A percentile compares a stretch with the other conserved stretches of the same genome.
Evolutionary conservation across 2,329 filamentous ascomycete species (phyloP).

Genomic region (Orbilia blumenaviensis): DNA sequence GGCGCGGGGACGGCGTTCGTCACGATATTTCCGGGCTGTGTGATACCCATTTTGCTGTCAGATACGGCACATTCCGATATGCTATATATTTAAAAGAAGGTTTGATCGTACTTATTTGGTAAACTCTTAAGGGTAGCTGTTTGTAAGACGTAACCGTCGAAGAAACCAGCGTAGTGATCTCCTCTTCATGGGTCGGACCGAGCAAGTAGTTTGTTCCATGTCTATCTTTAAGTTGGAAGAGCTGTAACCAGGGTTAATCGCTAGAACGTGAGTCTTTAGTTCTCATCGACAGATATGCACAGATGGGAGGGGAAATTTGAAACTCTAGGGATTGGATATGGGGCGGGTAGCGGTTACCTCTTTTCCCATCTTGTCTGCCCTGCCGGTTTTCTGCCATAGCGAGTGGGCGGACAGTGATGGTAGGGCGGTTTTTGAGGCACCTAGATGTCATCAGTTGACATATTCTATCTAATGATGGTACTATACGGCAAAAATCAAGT

Average conservation of each 20-base stretch:
- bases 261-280: constrained; percentile 56
- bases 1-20: constrained; percentile 87
- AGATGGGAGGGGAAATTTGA: constrained; percentile 1
- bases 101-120: constrained; percentile 77
- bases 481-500: too few relatives aligned
- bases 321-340: too few relatives aligned
- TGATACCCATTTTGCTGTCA: neutral
- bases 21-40: constrained; percentile 84
- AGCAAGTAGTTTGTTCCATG: constrained; percentile 79
- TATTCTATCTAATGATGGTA: too few relatives aligned
- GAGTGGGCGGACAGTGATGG: constrained; percentile 86
- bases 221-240: constrained; percentile 82
- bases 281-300: constrained; percentile 4
- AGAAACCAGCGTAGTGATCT: constrained; percentile 84
- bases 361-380: constrained; percentile 75
- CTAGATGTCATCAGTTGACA: too few relatives aligned
- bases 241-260: constrained; percentile 63
- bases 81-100: constrained; percentile 19
- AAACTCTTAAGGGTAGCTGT: constrained; percentile 83
- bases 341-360: constrained; percentile 70
- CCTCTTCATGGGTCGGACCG: constrained; percentile 94
- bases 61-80: neutral
- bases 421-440: constrained; percentile 81
- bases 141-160: constrained; percentile 81
- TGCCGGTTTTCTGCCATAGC: constrained; percentile 84